A percentile compares a stretch with the other conserved stretches of the same genome.
These are phyloP conservation scores for Pseudopyricularia javanii DNA, from an alignment of 2,329 filamentous ascomycete species.

Conservation along the genomic window DNA sequence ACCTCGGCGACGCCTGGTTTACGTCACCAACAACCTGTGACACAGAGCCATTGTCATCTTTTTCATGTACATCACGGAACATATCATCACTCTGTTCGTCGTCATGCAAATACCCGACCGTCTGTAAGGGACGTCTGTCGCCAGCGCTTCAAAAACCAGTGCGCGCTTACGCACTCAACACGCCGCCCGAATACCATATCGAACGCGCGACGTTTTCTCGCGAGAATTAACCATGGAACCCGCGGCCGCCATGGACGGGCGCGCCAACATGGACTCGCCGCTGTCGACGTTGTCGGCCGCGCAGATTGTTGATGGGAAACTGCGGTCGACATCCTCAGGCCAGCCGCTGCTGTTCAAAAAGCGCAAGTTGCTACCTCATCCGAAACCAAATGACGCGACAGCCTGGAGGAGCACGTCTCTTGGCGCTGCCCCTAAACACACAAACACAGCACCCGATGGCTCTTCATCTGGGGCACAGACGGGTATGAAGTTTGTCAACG, in stretches of 20 bases:
- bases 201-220: background rate
- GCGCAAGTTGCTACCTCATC: constrained; percentile 25
- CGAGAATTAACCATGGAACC: background rate
- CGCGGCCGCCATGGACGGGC: background rate
- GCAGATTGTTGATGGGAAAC: background rate
- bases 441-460: constrained; percentile 14
- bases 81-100: background rate
- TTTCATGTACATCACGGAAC: background rate
- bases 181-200: background rate
- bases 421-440: constrained; percentile 7
- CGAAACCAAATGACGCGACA: constrained; percentile 13
- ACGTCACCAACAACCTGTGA: background rate
- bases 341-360: constrained; percentile 18
- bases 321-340: background rate
- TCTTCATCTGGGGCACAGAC: constrained; percentile 11
- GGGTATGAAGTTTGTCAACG: constrained; percentile 22
- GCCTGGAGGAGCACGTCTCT: constrained; percentile 3
- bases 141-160: background rate
- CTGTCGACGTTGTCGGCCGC: background rate
- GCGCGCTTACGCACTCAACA: background rate
- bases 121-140: background rate
- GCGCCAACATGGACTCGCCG: background rate
- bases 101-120: background rate
- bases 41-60: background rate
- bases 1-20: background rate